phyloP scores from a whole-genome alignment of 2,329 filamentous ascomycete genomes.

The Fusarium odoratissimum region DNA sequence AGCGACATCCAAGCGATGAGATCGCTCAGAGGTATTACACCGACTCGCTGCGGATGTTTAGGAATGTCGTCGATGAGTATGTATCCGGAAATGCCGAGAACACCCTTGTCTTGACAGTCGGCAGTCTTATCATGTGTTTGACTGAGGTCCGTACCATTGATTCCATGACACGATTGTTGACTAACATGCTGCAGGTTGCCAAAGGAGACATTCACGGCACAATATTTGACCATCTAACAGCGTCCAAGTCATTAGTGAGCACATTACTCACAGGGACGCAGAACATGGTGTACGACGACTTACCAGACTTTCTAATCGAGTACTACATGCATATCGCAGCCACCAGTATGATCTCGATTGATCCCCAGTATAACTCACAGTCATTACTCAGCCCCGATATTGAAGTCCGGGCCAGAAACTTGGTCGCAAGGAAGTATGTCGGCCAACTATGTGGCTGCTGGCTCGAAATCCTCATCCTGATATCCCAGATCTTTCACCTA shows the following conservation, averaged over 20 bases:
- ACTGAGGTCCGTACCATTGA: conserved; percentile 53
- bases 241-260: conserved; percentile 56
- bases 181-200: conserved; percentile 47
- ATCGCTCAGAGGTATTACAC: conserved; percentile 52
- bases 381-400: conserved; percentile 49
- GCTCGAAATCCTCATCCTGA: conserved; percentile 53
- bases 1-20: conserved; percentile 43
- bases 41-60: conserved; percentile 52
- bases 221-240: conserved; percentile 58
- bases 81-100: conserved; percentile 50
- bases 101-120: conserved; percentile 55
- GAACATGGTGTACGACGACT: conserved; percentile 49
- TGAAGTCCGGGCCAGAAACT: conserved; percentile 44
- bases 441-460: conserved; percentile 55
- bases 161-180: neutral
- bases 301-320: conserved; percentile 60
- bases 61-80: conserved; percentile 50
- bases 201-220: conserved; percentile 59
- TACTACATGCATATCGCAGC: conserved; percentile 61
- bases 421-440: conserved; percentile 49
- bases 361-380: conserved; percentile 47
- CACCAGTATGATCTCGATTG: conserved; percentile 60
- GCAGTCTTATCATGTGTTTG: conserved; percentile 59
- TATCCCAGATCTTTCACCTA: conserved; percentile 56
- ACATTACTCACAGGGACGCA: conserved; percentile 51